These are phyloP conservation scores for Pythium rhizo-oryzae DNA, from an alignment of 352 stramenopile genomes.

Conservation along the genomic window DNA sequence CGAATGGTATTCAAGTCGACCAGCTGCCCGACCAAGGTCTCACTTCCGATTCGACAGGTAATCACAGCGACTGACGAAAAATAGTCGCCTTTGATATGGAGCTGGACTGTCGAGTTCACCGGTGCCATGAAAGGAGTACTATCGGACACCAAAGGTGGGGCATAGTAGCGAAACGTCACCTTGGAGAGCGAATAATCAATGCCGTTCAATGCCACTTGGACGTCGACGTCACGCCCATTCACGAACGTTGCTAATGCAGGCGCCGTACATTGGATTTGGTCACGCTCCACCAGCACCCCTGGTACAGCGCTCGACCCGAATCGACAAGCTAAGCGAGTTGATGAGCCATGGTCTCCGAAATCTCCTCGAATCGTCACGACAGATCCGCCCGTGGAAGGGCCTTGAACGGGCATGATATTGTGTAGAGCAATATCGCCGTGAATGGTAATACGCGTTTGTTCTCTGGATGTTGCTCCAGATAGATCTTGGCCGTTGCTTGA, in stretches of 20 bases:
- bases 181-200: constrained; percentile 25
- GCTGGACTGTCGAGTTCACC: constrained; percentile 1
- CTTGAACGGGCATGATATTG: constrained; percentile 2
- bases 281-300: constrained; percentile 1
- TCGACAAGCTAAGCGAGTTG: constrained; percentile 1
- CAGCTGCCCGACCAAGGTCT: background rate
- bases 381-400: constrained; percentile 13
- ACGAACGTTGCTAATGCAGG: constrained; percentile 3
- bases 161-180: constrained; percentile 28
- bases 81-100: constrained; percentile 21
- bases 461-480: background rate
- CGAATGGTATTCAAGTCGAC: constrained; percentile 7
- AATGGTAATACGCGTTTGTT: background rate
- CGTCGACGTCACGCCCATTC: constrained; percentile 9
- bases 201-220: constrained; percentile 20
- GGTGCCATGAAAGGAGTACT: constrained; percentile 5
- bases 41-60: constrained; percentile 18
- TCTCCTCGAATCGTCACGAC: constrained; percentile 10
- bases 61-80: constrained; percentile 14
- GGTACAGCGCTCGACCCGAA: constrained; percentile 13
- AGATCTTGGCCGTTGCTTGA: constrained; percentile 22
- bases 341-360: background rate
- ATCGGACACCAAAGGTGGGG: constrained; percentile 18
- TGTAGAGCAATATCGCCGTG: constrained; percentile 5
- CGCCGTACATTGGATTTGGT: constrained; percentile 5